Conservation (phyloP, 768 basidiomycete genomes). For the Rhizopogon vulgaris region DNA sequence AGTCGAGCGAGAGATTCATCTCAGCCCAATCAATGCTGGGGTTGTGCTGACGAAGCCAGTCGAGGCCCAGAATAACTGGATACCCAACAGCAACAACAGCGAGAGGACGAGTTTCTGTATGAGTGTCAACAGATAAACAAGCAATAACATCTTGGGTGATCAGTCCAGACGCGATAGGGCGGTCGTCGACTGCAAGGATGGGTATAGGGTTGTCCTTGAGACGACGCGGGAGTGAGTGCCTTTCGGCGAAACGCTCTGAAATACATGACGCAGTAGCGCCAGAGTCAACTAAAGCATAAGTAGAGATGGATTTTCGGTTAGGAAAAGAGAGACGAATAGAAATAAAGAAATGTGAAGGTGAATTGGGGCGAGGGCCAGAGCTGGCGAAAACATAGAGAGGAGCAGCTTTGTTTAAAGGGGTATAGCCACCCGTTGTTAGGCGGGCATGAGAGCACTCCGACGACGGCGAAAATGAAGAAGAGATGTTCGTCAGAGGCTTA, state of each 20-base stretch:
- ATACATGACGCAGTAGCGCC: slow-evolving; percentile 32
- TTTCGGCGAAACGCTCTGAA: slow-evolving; percentile 26
- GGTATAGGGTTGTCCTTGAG: slow-evolving; percentile 26
- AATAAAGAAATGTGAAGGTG: slow-evolving; percentile 20
- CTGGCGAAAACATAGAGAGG: slow-evolving; percentile 6
- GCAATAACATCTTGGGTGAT: slow-evolving; percentile 33
- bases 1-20: slow-evolving; percentile 14
- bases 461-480: not conserved
- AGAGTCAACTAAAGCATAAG: slow-evolving; percentile 31
- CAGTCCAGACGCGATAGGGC: slow-evolving; percentile 33
- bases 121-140: slow-evolving; percentile 13
- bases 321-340: slow-evolving; percentile 23
- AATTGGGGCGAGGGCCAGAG: slow-evolving; percentile 3
- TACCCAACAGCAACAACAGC: slow-evolving; percentile 26
- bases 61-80: slow-evolving; percentile 17
- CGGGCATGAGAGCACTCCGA: slow-evolving; percentile 3
- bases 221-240: slow-evolving; percentile 28
- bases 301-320: slow-evolving; percentile 23
- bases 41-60: slow-evolving; percentile 2
- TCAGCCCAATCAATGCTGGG: not conserved
- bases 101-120: slow-evolving; percentile 23
- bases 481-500: slow-evolving; percentile 12
- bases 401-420: slow-evolving; percentile 4
- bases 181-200: slow-evolving; percentile 31
- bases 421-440: slow-evolving; percentile 4